phyloP scores from a whole-genome alignment of 2,329 filamentous ascomycete genomes.

The Hymenotorrendiella dingleyae region DNA sequence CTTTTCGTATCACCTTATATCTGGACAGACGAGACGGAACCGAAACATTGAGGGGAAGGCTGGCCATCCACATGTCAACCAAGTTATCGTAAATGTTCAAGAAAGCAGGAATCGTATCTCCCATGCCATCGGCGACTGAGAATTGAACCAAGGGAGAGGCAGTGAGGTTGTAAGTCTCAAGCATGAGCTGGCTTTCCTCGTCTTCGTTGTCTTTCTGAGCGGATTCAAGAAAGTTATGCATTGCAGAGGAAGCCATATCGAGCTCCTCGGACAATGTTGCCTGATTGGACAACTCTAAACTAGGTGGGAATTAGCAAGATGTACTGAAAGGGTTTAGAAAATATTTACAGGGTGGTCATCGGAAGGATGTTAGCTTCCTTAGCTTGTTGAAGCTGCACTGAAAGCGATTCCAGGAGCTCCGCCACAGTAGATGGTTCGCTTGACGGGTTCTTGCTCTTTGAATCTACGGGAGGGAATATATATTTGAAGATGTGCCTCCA shows the following conservation, averaged over 20 bases:
- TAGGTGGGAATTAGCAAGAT: conserved; percentile 11
- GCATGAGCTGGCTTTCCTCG: conserved; percentile 8
- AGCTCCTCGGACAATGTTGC: conserved; percentile 20
- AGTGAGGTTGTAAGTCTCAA: conserved; percentile 20
- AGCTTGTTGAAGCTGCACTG: conserved; percentile 10
- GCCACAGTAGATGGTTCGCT: conserved; percentile 6
- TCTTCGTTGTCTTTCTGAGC: conserved; percentile 12
- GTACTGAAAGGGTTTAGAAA: not conserved
- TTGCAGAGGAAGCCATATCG: conserved; percentile 16
- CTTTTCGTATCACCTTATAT: conserved; percentile 24
- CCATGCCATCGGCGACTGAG: conserved; percentile 1
- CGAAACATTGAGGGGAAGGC: conserved; percentile 22
- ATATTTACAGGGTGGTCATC: conserved; percentile 16
- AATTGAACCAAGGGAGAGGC: conserved; percentile 10
- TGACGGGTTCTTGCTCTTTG: no score
- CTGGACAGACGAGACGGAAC: conserved; percentile 23
- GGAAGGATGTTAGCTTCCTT: conserved; percentile 11
- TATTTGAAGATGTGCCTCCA: conserved; percentile 17
- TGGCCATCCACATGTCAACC: conserved; percentile 27
- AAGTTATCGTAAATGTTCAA: conserved; percentile 27
- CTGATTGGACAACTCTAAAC: conserved; percentile 20
- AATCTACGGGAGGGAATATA: conserved; percentile 4
- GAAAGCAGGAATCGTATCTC: conserved; percentile 13
- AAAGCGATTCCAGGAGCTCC: conserved; percentile 10
- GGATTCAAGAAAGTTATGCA: conserved; percentile 20